Conservation (phyloP, 805 yeast species). For the Candida chilensis region DNA sequence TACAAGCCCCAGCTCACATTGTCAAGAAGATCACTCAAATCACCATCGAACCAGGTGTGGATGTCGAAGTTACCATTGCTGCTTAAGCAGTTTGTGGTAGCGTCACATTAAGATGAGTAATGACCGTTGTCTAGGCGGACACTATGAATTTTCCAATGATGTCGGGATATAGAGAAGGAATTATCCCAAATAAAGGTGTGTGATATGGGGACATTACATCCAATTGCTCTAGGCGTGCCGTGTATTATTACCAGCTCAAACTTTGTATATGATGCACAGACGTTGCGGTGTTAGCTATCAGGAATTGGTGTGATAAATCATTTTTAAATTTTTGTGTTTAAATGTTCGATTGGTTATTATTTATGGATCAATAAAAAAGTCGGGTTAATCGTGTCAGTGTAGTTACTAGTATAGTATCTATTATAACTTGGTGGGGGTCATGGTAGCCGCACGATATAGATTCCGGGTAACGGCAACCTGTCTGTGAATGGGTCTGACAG, state of each 20-base stretch:
- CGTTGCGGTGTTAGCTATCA: slow-evolving; percentile 58
- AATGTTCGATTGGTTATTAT: neutral
- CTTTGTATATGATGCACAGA: slow-evolving; percentile 22
- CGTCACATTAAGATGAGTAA: neutral
- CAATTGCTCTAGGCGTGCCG: slow-evolving; percentile 58
- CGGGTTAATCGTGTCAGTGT: too few species aligned
- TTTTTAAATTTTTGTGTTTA: slow-evolving; percentile 2
- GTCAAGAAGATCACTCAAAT: slow-evolving; percentile 96
- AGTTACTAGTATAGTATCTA: too few species aligned
- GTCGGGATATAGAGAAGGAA: too few species aligned
- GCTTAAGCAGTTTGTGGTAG: slow-evolving; percentile 37
- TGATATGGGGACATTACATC: slow-evolving; percentile 13
- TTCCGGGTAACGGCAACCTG: neutral
- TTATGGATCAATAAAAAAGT: slow-evolving; percentile 4
- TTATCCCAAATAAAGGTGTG: too few species aligned
- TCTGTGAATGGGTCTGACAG: neutral
- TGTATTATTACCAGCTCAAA: slow-evolving; percentile 20
- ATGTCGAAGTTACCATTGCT: slow-evolving; percentile 90
- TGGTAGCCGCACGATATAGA: slow-evolving; percentile 1
- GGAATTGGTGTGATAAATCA: slow-evolving; percentile 26
- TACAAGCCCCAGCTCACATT: slow-evolving; percentile 89
- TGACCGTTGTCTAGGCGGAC: too few species aligned
- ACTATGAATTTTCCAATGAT: too few species aligned
- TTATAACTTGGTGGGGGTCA: slow-evolving; percentile 4
- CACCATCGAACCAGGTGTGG: slow-evolving; percentile 99